Conservation (phyloP, 1,284 basidiomycete genomes). For the Apiotrichum siamense region DNA sequence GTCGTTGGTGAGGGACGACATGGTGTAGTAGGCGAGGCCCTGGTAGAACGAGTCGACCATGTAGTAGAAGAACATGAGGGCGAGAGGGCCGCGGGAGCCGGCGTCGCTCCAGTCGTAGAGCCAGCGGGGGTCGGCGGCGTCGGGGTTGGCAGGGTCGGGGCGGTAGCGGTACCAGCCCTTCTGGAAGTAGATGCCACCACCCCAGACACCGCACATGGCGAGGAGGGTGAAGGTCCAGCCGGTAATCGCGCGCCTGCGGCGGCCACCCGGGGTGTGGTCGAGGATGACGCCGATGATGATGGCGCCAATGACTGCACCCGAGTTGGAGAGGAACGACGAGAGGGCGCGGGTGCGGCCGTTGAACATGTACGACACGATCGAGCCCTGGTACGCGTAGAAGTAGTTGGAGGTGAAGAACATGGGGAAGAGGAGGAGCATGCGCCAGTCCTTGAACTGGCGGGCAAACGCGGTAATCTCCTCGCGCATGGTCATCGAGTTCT, state of each 20-base stretch:
- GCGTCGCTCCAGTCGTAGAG: neutral
- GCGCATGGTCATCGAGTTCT: constrained; percentile 15
- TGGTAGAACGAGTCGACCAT: constrained; percentile 45
- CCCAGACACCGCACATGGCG: constrained; percentile 34
- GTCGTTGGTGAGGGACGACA: constrained; percentile 30
- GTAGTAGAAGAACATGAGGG: constrained; percentile 30
- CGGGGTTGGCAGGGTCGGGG: neutral
- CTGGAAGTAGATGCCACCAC: constrained; percentile 36
- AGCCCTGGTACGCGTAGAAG: constrained; percentile 23
- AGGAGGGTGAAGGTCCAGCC: constrained; percentile 25
- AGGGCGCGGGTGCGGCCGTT: constrained; percentile 38
- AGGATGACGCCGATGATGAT: constrained; percentile 38
- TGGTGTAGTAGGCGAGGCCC: constrained; percentile 42
- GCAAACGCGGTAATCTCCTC: constrained; percentile 30
- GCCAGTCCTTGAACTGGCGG: constrained; percentile 33
- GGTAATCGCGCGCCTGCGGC: constrained; percentile 30
- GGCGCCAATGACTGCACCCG: constrained; percentile 38
- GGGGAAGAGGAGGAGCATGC: constrained; percentile 35
- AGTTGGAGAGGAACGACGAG: constrained; percentile 27
- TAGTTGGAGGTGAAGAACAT: constrained; percentile 28
- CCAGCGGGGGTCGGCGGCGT: neutral
- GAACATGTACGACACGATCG: constrained; percentile 34
- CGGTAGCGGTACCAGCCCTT: constrained; percentile 3
- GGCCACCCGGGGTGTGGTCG: constrained; percentile 32
- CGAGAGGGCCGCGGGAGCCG: constrained; percentile 3